These are phyloP conservation scores for Fusarium longipes DNA, from an alignment of 2,329 filamentous ascomycete species.

Conservation along the genomic window DNA sequence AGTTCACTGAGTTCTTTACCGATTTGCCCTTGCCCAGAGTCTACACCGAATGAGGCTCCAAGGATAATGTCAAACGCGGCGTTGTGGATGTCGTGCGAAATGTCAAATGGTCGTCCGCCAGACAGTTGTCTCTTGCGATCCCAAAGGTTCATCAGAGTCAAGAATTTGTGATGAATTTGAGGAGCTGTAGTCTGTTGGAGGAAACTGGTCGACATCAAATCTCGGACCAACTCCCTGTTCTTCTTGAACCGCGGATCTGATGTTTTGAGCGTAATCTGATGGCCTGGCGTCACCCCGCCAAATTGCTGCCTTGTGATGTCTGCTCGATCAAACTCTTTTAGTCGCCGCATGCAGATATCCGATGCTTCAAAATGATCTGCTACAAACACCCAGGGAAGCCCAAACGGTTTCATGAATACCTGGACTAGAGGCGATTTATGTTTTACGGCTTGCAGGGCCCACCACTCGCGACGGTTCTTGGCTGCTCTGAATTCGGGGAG, in stretches of 20 bases:
- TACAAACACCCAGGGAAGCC: constrained; percentile 25
- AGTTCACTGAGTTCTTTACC: constrained; percentile 18
- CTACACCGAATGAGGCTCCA: constrained; percentile 46
- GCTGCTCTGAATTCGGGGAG: constrained; percentile 14
- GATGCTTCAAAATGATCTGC: constrained; percentile 32
- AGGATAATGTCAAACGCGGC: constrained; percentile 49
- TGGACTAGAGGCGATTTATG: constrained; percentile 29
- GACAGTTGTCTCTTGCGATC: constrained; percentile 43
- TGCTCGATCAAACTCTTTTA: constrained; percentile 33
- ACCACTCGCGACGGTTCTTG: constrained; percentile 23
- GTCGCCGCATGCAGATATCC: constrained; percentile 29
- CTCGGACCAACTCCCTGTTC: constrained; percentile 36
- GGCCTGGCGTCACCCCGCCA: background rate
- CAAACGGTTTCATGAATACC: constrained; percentile 32
- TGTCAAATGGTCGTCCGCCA: constrained; percentile 47
- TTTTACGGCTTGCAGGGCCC: constrained; percentile 9
- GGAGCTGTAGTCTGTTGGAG: constrained; percentile 46
- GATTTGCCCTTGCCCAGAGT: constrained; percentile 5
- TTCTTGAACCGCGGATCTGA: constrained; percentile 31
- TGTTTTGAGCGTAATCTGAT: constrained; percentile 24
- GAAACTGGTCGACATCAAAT: constrained; percentile 32
- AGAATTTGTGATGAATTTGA: constrained; percentile 47
- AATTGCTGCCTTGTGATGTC: constrained; percentile 5
- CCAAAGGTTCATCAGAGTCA: constrained; percentile 50
- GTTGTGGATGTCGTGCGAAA: constrained; percentile 47